phyloP scores from a whole-genome alignment of 345 rosid genomes.

The Citropsis articulata region DNA sequence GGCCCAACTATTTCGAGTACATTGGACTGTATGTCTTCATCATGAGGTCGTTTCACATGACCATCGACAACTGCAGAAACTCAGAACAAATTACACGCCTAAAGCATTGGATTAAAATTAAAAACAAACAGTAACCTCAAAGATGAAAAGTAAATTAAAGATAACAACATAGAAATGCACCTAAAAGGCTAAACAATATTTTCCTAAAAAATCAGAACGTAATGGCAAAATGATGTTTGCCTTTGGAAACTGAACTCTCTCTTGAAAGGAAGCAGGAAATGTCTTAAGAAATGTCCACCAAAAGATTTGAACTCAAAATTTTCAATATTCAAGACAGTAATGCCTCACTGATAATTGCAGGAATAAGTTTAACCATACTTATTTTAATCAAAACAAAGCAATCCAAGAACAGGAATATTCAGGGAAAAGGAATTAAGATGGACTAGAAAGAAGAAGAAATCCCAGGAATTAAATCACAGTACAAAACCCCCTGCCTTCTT shows the following conservation, averaged over 20 bases:
- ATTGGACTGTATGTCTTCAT: slow-evolving; percentile 86
- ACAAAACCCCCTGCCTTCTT: background rate
- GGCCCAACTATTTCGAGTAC: slow-evolving; percentile 89
- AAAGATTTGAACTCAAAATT: background rate
- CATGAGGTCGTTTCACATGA: slow-evolving; percentile 79
- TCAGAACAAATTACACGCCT: background rate
- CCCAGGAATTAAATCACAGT: background rate
- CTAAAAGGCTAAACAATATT: slow-evolving; percentile 4
- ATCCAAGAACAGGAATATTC: background rate
- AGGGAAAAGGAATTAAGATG: background rate
- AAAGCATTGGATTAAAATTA: background rate
- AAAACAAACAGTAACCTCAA: background rate
- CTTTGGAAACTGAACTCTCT: background rate
- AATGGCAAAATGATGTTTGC: background rate
- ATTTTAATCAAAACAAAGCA: background rate
- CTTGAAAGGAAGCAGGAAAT: background rate
- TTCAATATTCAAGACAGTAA: background rate
- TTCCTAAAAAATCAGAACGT: background rate
- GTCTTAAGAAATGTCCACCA: background rate
- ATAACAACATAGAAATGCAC: slow-evolving; percentile 1
- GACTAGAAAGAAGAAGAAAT: background rate
- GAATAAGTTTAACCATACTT: background rate
- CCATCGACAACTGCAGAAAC: slow-evolving; percentile 69
- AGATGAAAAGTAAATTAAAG: background rate
- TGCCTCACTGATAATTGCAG: background rate